These are phyloP conservation scores for Stromatinia cepivora DNA, from an alignment of 2,329 filamentous ascomycete genomes.

Conservation along the genomic window DNA sequence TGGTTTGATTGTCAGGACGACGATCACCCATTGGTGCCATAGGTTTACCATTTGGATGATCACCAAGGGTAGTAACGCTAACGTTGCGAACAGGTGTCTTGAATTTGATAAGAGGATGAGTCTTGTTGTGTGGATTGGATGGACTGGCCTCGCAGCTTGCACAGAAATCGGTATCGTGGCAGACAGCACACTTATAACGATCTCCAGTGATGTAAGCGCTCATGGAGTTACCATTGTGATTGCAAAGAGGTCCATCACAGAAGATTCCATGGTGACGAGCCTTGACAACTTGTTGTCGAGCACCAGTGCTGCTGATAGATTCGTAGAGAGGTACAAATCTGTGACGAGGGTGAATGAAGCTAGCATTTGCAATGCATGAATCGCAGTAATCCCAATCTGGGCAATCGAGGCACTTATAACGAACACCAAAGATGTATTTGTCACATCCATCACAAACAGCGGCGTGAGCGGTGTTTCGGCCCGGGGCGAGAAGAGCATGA, in stretches of 20 bases:
- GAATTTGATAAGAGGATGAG: slow-evolving; percentile 97
- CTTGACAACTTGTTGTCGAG: slow-evolving; percentile 47
- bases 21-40: slow-evolving; percentile 74
- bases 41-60: slow-evolving; percentile 66
- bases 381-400: slow-evolving; percentile 97
- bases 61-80: slow-evolving; percentile 79
- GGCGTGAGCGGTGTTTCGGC: slow-evolving; percentile 78
- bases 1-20: slow-evolving; percentile 40
- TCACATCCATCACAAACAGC: slow-evolving; percentile 96
- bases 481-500: slow-evolving; percentile 69
- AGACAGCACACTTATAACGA: slow-evolving; percentile 97
- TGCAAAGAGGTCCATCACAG: slow-evolving; percentile 92
- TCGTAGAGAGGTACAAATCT: slow-evolving; percentile 89
- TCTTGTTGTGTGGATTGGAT: slow-evolving; percentile 82
- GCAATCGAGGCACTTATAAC: slow-evolving; percentile 95
- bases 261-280: slow-evolving; percentile 79
- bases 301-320: slow-evolving; percentile 51
- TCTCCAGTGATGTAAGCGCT: slow-evolving; percentile 78
- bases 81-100: slow-evolving; percentile 89
- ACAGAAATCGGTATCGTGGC: slow-evolving; percentile 93
- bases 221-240: slow-evolving; percentile 50
- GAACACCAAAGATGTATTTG: slow-evolving; percentile 79
- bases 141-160: slow-evolving; percentile 89
- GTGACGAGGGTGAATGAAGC: slow-evolving; percentile 74
- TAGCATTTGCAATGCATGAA: slow-evolving; percentile 67